Percentiles rank a stretch among this genome's conserved stretches.
Conservation (phyloP, 2,329 filamentous ascomycete species). For the Talaromyces islandicus region DNA sequence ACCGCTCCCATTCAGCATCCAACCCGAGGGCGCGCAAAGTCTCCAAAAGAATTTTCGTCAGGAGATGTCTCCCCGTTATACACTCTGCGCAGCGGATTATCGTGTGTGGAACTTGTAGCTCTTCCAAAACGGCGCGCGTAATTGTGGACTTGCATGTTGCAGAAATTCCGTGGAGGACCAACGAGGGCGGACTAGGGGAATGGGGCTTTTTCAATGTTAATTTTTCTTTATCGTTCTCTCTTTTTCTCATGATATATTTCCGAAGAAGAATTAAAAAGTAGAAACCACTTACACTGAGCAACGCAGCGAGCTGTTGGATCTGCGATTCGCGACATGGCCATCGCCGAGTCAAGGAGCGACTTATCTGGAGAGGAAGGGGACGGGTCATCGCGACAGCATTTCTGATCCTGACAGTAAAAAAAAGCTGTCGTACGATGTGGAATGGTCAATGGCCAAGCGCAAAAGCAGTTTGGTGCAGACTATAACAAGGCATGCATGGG, state of each 20-base stretch:
- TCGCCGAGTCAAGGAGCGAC: constrained; percentile 29
- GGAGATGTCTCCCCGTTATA: constrained; percentile 40
- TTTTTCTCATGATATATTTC: background rate
- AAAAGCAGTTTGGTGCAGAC: background rate
- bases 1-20: constrained; percentile 39
- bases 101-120: constrained; percentile 46
- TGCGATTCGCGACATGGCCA: constrained; percentile 42
- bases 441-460: background rate
- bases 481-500: background rate
- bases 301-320: constrained; percentile 32
- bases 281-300: constrained; percentile 32
- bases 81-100: constrained; percentile 41
- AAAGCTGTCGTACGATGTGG: background rate
- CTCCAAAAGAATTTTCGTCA: constrained; percentile 40
- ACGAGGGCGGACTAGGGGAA: constrained; percentile 62
- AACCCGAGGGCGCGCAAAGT: constrained; percentile 30
- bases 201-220: constrained; percentile 19
- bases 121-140: constrained; percentile 56
- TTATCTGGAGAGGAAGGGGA: constrained; percentile 27
- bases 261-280: background rate
- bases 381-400: constrained; percentile 3
- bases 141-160: constrained; percentile 81
- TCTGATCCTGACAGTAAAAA: background rate
- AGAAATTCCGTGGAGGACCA: constrained; percentile 78
- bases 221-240: background rate